Evolutionary conservation across 257 asterid genomes (phyloP).

Genomic region (Rubia yunnanensis): DNA sequence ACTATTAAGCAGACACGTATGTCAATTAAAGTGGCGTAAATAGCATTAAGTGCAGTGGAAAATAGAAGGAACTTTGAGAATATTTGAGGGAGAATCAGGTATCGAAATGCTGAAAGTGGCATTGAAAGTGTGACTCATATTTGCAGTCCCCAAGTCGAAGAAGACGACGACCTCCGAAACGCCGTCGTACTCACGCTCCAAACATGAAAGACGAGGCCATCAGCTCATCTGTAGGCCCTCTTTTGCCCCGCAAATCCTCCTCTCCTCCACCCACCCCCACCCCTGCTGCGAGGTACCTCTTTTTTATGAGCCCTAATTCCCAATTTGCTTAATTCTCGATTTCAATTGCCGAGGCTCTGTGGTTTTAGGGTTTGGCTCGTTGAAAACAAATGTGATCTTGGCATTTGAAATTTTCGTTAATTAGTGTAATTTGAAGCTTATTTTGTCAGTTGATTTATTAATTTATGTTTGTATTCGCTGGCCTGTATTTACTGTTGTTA

Average conservation of each 20-base stretch:
- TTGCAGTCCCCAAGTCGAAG: background rate
- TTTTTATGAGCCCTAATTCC: constrained; percentile 19
- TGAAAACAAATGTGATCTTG: background rate
- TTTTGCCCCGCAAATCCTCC: constrained; percentile 56
- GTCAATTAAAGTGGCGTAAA: too few relatives aligned
- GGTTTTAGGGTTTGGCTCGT: background rate
- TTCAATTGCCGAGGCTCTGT: background rate
- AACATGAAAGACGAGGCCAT: constrained; percentile 86
- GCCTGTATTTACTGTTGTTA: background rate
- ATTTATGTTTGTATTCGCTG: background rate
- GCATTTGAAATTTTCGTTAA: background rate
- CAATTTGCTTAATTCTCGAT: background rate
- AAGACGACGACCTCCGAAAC: constrained; percentile 4
- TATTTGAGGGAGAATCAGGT: too few relatives aligned
- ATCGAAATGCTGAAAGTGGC: background rate
- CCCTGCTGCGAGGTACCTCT: constrained; percentile 83
- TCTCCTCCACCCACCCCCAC: constrained; percentile 78
- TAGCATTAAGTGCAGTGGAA: too few relatives aligned
- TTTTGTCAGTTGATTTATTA: background rate
- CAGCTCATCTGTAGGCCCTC: constrained; percentile 83
- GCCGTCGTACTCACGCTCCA: background rate
- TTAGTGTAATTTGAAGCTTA: background rate
- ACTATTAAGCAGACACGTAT: too few relatives aligned
- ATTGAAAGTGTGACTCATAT: background rate
- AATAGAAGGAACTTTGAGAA: too few relatives aligned